Percentiles rank a stretch among this genome's conserved stretches.
phyloP scores from a whole-genome alignment of 257 asterid genomes.

The Hygrophila difformis region DNA sequence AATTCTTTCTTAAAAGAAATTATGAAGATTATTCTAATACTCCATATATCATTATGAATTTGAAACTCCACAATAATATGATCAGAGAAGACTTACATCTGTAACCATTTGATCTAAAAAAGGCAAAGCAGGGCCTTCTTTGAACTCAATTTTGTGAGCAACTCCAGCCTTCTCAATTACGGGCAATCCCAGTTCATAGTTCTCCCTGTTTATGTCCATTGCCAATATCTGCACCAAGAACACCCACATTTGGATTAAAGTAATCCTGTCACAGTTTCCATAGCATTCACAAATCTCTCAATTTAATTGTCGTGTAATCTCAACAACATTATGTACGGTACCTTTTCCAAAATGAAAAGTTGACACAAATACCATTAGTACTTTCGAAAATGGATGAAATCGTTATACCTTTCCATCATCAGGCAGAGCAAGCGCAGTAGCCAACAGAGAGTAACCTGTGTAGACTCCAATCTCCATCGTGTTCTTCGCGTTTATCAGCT shows the following conservation, averaged over 20 bases:
- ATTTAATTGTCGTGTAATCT: no score
- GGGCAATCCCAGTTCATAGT: conserved; percentile 75
- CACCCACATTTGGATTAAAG: background rate
- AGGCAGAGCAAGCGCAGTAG: conserved; percentile 84
- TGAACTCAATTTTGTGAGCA: conserved; percentile 74
- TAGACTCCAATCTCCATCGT: conserved; percentile 93
- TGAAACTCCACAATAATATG: no score
- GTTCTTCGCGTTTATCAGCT: conserved; percentile 78
- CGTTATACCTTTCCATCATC: conserved; percentile 69
- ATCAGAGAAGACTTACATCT: conserved; percentile 31
- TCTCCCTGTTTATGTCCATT: conserved; percentile 78
- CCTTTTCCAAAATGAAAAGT: background rate
- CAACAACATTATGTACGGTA: no score
- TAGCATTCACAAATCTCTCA: no score
- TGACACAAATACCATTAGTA: no score
- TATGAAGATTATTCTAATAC: no score
- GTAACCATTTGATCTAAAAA: conserved; percentile 52
- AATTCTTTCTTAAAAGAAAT: no score
- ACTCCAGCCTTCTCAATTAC: conserved; percentile 72
- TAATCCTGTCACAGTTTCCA: no score
- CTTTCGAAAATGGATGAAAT: no score
- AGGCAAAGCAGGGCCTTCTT: conserved; percentile 75
- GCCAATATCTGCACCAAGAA: conserved; percentile 57
- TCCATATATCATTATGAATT: no score
- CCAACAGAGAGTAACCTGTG: conserved; percentile 83